Conservation (phyloP, 139 green algal genomes). For the Tetraselmis chui region DNA sequence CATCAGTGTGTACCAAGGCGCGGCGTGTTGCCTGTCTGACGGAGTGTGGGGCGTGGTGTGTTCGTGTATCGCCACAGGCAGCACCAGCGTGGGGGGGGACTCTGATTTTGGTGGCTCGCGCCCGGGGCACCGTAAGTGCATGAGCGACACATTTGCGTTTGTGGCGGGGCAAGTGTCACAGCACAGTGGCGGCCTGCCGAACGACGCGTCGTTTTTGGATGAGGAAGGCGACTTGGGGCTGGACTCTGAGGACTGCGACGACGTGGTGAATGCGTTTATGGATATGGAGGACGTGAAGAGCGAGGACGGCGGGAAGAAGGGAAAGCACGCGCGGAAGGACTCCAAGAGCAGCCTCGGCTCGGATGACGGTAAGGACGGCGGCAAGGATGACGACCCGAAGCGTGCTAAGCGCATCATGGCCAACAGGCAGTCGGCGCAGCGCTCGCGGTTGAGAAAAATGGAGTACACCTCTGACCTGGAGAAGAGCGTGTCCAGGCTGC, state of each 20-base stretch:
- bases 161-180: background rate
- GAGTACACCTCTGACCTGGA: conserved; percentile 44
- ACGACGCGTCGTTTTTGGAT: background rate
- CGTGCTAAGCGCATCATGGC: conserved; percentile 32
- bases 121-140: background rate
- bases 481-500: conserved; percentile 21
- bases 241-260: background rate
- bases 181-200: background rate
- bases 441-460: conserved; percentile 39
- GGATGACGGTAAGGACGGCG: background rate
- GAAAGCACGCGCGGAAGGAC: background rate
- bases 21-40: too few species aligned
- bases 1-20: too few species aligned
- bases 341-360: too few species aligned
- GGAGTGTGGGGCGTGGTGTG: too few species aligned
- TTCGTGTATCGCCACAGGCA: background rate
- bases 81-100: background rate
- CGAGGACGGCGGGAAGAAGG: background rate
- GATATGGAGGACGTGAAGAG: background rate
- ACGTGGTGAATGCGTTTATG: background rate
- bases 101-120: too few species aligned
- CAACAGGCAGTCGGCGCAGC: conserved; percentile 44
- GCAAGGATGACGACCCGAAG: conserved; percentile 2
- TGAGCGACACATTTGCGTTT: background rate
- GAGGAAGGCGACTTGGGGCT: background rate